Evolutionary conservation across 1,284 basidiomycete species (phyloP), one percentile per base, ranked within the genome.

Genomic region (Cutaneotrichosporon mucoides): DNA sequence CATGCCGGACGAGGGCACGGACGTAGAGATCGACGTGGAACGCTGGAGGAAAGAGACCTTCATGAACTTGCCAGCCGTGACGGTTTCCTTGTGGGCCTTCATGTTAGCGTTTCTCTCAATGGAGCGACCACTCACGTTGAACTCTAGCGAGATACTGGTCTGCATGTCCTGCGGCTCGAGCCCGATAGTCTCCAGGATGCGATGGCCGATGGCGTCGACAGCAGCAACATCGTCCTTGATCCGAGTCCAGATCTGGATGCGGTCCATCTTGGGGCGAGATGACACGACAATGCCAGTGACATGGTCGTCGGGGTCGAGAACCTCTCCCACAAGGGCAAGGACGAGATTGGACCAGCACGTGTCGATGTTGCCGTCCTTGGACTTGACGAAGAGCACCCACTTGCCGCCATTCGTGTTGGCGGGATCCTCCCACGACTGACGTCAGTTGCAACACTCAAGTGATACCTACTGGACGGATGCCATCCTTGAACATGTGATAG

Each of bases 381-480:
- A 57, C 76, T 88, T 88, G 85, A 96, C 89, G 66, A 92, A 92
- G 55, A 96, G 78, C 15, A 92, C 89, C 93, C 93, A 97, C 78
- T 94, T 94, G 41, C 92, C 92, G 33, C 92, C 92, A 52, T 87
- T 83, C 8, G 88, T 88, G 74, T 97, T 97, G 50, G 91, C 89
- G 33, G 86, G 85, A 73, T 96, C 93, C 79, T 96, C 93, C 92
- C 93, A 96, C 90, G 95, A 94, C 44, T 92, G 89, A 72, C 3
- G 54, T 62, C 24, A 59, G 56, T 41, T 9, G 15, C 24, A 33
- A 8, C 3, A 42, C 11, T 34, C 24, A 47, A 34, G 41, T 40
- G 13, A 38, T 6, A 64, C 73, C 63, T 51, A 75, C 72, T 6
- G 76, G 75, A 50, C 70, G 63, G 63, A 82, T 80, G 15, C 70